phyloP scores from a whole-genome alignment of 441 rosid genomes.

The Erodium moschatum region DNA sequence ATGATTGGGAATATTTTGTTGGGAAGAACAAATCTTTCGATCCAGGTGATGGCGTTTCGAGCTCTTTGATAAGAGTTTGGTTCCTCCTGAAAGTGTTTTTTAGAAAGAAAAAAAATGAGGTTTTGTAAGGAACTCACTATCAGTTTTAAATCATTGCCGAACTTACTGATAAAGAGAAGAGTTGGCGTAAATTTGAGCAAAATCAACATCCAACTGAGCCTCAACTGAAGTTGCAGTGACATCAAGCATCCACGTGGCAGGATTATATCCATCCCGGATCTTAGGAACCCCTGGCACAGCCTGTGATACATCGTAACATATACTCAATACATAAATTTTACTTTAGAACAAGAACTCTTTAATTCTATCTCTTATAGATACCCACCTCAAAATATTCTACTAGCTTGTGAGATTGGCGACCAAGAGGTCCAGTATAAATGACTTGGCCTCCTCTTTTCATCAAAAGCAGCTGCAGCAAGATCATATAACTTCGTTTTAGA shows the following conservation, averaged over 20 bases:
- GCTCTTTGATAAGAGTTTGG: constrained; percentile 49
- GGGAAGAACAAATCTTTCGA: constrained; percentile 60
- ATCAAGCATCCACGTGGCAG: constrained; percentile 92
- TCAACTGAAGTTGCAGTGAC: constrained; percentile 53
- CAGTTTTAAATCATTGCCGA: too few species aligned
- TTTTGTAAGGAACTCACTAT: neutral
- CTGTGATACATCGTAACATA: constrained; percentile 1
- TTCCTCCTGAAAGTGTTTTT: constrained; percentile 44
- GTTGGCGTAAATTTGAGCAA: constrained; percentile 46
- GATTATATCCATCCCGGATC: constrained; percentile 68
- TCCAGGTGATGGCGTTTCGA: constrained; percentile 47
- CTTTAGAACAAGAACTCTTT: too few species aligned
- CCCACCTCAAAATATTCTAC: neutral
- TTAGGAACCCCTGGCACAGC: constrained; percentile 42
- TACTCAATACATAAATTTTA: neutral
- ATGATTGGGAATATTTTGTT: constrained; percentile 48
- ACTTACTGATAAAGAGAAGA: constrained; percentile 56
- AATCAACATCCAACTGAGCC: constrained; percentile 44
- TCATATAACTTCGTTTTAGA: constrained; percentile 15
- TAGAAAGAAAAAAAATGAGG: neutral
- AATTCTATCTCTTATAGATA: neutral
- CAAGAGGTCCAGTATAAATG: constrained; percentile 6
- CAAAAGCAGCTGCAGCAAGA: neutral
- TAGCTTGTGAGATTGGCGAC: neutral
- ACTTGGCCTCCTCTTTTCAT: constrained; percentile 10